These are phyloP conservation scores for carrot (Daucus carota) DNA, from an alignment of 129 eudicot species.

Conservation along the genomic window DNA sequence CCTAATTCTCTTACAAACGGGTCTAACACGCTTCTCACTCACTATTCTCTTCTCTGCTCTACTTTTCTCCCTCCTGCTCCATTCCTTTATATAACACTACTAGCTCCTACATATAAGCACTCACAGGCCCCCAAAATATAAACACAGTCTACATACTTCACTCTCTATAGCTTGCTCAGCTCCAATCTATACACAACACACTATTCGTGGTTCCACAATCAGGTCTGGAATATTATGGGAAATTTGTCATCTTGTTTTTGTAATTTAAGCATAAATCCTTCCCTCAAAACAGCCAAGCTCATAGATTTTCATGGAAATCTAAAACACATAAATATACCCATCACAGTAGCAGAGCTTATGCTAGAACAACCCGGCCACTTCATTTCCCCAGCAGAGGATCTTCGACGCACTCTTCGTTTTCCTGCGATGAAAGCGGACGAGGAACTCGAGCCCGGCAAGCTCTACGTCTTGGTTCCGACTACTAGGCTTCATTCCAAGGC, in stretches of 20 bases:
- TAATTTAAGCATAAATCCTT: neutral
- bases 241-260: constrained; percentile 27
- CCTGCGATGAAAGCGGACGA: constrained; percentile 42
- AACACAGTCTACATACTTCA: neutral
- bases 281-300: constrained; percentile 23
- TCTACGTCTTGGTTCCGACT: constrained; percentile 35
- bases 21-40: constrained; percentile 9
- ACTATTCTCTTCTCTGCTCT: too few species aligned
- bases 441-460: constrained; percentile 14
- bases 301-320: constrained; percentile 25
- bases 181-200: neutral
- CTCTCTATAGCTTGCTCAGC: neutral
- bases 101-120: neutral
- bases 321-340: constrained; percentile 19
- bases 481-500: constrained; percentile 27
- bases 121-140: neutral
- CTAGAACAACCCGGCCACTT: constrained; percentile 46
- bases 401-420: constrained; percentile 16
- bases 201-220: neutral
- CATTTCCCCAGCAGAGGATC: constrained; percentile 24
- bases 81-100: neutral
- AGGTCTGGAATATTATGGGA: constrained; percentile 21
- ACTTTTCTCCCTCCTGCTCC: too few species aligned
- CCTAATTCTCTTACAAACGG: neutral
- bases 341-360: constrained; percentile 52